Percentiles rank a stretch among this genome's conserved stretches.
Evolutionary conservation across 148 eudicot genomes (phyloP).

Genomic region (Suaeda aralocaspica): DNA sequence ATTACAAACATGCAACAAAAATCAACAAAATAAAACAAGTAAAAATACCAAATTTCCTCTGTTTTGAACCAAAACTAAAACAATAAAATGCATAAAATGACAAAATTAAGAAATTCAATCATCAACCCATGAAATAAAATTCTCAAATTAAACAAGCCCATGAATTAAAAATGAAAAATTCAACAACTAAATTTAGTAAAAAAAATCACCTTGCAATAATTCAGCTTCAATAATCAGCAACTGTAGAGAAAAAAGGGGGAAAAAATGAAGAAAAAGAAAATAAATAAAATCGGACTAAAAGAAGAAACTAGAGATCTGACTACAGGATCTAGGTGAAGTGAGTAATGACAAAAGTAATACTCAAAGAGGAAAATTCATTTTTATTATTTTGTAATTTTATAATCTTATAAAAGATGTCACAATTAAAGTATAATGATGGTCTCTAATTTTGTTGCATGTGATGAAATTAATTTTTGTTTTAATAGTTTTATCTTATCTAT

Average conservation of each 20-base stretch:
- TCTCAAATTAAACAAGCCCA: not conserved
- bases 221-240: not conserved
- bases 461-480: no score
- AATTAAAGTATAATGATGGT: no score
- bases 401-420: no score
- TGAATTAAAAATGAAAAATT: not conserved
- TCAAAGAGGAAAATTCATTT: constrained; percentile 11
- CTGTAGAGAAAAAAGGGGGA: no score
- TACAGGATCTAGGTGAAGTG: not conserved
- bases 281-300: constrained; percentile 10
- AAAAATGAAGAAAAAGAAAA: not conserved
- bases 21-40: not conserved
- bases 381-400: no score
- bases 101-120: constrained; percentile 3
- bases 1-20: not conserved
- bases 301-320: constrained; percentile 26
- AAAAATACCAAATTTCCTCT: not conserved
- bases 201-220: not conserved
- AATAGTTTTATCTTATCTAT: not conserved
- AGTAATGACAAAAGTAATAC: constrained; percentile 23
- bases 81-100: not conserved
- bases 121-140: constrained; percentile 20
- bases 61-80: not conserved
- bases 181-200: not conserved
- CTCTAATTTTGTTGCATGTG: no score